These are phyloP conservation scores for Globisporangium viniferum DNA, from an alignment of 352 stramenopile genomes.

Conservation along the genomic window DNA sequence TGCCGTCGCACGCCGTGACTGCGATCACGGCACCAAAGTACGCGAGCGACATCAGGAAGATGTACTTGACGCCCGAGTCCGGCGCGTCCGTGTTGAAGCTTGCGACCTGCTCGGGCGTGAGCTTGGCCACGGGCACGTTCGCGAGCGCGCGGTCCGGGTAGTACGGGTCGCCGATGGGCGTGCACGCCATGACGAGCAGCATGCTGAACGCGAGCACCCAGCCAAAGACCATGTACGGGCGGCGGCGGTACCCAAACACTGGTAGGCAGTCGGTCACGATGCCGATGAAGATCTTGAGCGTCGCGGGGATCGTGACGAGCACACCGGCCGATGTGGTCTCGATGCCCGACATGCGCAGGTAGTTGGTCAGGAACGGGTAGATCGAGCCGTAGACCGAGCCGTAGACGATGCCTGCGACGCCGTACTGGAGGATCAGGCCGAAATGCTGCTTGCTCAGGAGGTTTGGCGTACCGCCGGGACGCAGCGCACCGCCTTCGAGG, in stretches of 20 bases:
- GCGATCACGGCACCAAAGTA: slow-evolving; percentile 52
- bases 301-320: slow-evolving; percentile 26
- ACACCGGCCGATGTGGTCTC: slow-evolving; percentile 21
- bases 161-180: slow-evolving; percentile 18
- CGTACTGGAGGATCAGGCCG: slow-evolving; percentile 28
- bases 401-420: slow-evolving; percentile 21
- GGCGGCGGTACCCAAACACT: slow-evolving; percentile 26
- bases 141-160: slow-evolving; percentile 14
- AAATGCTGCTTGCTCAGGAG: slow-evolving; percentile 18
- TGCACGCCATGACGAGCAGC: slow-evolving; percentile 19
- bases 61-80: slow-evolving; percentile 23
- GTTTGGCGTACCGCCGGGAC: slow-evolving; percentile 19
- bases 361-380: slow-evolving; percentile 20
- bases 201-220: slow-evolving; percentile 20
- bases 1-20: slow-evolving; percentile 44
- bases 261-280: slow-evolving; percentile 29
- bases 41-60: slow-evolving; percentile 42
- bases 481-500: slow-evolving; percentile 18
- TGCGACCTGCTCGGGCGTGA: slow-evolving; percentile 10
- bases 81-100: slow-evolving; percentile 23
- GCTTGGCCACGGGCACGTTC: slow-evolving; percentile 10
- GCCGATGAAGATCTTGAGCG: slow-evolving; percentile 34
- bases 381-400: slow-evolving; percentile 14
- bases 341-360: slow-evolving; percentile 17
- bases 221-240: slow-evolving; percentile 44